These are phyloP conservation scores for Rhazya stricta DNA, from an alignment of 257 asterid genomes.

Conservation along the genomic window DNA sequence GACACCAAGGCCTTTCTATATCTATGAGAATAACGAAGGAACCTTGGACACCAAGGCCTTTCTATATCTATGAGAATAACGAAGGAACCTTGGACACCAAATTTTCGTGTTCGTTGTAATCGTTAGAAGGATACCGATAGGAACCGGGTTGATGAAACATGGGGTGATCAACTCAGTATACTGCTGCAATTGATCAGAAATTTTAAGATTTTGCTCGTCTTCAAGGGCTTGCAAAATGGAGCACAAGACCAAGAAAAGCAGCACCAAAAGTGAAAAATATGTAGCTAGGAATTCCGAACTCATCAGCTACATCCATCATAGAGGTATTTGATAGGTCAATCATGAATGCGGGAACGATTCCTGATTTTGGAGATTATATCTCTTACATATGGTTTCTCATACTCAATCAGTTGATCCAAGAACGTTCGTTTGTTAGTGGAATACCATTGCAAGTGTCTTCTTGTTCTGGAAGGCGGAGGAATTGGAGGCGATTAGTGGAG, in stretches of 20 bases:
- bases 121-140: neutral
- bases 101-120: neutral
- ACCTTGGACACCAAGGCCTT: no score
- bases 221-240: conserved; percentile 9
- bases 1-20: no score
- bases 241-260: conserved; percentile 8
- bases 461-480: conserved; percentile 6
- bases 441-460: neutral
- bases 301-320: conserved; percentile 15
- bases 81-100: neutral
- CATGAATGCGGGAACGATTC: neutral
- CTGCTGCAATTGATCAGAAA: neutral
- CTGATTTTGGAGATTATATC: neutral
- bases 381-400: neutral
- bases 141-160: neutral
- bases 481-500: neutral
- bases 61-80: neutral
- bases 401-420: neutral
- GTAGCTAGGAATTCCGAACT: conserved; percentile 11
- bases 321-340: neutral
- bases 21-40: no score
- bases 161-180: neutral
- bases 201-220: neutral
- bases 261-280: conserved; percentile 11
- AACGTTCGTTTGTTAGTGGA: neutral